Evolutionary conservation across 768 basidiomycete species (phyloP).

Genomic region (Tremella yokohamensis): DNA sequence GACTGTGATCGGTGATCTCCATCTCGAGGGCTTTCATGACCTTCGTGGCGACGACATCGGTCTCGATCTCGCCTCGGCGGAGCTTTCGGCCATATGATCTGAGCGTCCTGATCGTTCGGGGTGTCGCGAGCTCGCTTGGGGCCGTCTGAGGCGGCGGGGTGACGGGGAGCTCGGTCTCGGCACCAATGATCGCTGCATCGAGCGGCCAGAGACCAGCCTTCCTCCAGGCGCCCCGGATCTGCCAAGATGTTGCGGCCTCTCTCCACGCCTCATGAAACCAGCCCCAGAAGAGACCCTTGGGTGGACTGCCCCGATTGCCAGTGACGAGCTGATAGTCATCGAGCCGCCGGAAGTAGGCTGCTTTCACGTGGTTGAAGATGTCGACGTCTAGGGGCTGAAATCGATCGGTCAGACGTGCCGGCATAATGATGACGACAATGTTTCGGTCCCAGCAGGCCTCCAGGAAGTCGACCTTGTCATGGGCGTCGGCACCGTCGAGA

Average conservation of each 20-base stretch:
- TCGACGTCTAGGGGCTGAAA: slow-evolving; percentile 21
- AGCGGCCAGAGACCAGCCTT: slow-evolving; percentile 16
- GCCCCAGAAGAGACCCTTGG: slow-evolving; percentile 10
- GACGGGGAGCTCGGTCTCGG: slow-evolving; percentile 1
- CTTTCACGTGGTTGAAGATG: slow-evolving; percentile 18
- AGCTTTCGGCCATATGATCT: background rate
- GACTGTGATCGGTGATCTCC: background rate
- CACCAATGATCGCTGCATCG: background rate
- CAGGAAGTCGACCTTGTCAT: slow-evolving; percentile 11
- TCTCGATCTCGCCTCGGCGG: no score
- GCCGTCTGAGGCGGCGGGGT: background rate
- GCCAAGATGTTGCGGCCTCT: slow-evolving; percentile 2
- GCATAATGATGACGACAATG: slow-evolving; percentile 15
- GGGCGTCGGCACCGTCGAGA: slow-evolving; percentile 17
- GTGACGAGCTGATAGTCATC: slow-evolving; percentile 6
- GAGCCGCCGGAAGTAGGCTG: background rate
- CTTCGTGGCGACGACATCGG: background rate
- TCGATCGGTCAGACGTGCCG: slow-evolving; percentile 10
- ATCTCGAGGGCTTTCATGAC: slow-evolving; percentile 7
- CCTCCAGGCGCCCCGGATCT: slow-evolving; percentile 12
- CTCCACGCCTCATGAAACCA: slow-evolving; percentile 16
- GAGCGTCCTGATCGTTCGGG: background rate
- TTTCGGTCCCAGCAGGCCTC: slow-evolving; percentile 19
- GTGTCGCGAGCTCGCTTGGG: background rate
- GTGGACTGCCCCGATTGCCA: background rate